Evolutionary conservation across 1,284 basidiomycete genomes (phyloP), one percentile per base, ranked within the genome.

Genomic region (Fomitopsis palustris): DNA sequence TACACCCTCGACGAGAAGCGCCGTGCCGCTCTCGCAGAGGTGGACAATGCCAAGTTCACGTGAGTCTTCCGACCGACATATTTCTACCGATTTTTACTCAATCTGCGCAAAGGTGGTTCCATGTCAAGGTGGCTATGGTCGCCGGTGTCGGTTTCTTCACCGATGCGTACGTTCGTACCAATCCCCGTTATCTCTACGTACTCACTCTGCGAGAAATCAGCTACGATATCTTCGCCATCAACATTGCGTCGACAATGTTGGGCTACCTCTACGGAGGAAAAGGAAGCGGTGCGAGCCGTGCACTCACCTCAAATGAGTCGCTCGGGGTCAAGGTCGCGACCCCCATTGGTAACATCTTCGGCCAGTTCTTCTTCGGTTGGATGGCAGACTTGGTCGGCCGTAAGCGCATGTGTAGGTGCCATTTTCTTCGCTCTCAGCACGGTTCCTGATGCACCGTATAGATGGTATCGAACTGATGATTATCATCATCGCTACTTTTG

Each of bases 101-200:
- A n/a, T 58, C 23, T 23, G 1, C 35, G 23, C 43, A 39, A n/a
- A 75, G 74, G 12, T 67, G 70, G 70, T 80, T 79, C 65, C 90
- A 93, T 67, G 80, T 85, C 52, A 90, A 88, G 70, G 81, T 92
- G 57, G 84, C 82, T 68, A 63, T 87, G 54, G 87, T 92, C 5
- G 88, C 90, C 1, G 88, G 90, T 63, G 86, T 88, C 16, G 91
- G 90, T 37, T 92, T 93, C 79, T 93, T 92, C 77, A 92, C 90
- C 45, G 90, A 91, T 74, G 88, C 88, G 81, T 90, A 66, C 68
- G 62, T 64, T 19, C 14, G 7, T 33, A 29, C 2, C 25, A 49
- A 2, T 14, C 3, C 23, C 3, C 27, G 10, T 19, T 9, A 33
- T 17, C 27, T 17, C 29, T 17, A n/a, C 31, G 7, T 19, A 9